phyloP scores from a whole-genome alignment of 2,329 filamentous ascomycete genomes.

The Alternaria longipes region DNA sequence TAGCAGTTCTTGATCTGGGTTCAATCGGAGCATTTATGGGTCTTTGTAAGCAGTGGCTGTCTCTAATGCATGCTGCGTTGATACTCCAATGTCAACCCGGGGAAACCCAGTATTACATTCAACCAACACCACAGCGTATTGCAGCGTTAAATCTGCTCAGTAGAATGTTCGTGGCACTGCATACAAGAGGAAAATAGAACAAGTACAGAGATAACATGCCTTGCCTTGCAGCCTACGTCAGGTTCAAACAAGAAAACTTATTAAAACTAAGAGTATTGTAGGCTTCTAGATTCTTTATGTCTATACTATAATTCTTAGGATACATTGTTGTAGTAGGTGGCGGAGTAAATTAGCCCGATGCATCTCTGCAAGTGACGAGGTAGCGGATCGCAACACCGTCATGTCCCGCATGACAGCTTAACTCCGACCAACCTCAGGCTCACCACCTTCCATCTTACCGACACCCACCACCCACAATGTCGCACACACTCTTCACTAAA shows the following conservation, averaged over 20 bases:
- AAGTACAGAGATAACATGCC: no score
- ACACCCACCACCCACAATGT: slow-evolving; percentile 22
- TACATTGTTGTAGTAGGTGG: no score
- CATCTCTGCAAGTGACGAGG: neutral
- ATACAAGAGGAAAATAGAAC: no score
- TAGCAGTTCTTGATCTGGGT: neutral
- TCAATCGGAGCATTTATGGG: neutral
- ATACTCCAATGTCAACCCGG: neutral
- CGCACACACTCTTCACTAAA: slow-evolving; percentile 25
- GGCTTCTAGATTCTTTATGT: no score
- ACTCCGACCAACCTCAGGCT: slow-evolving; percentile 30
- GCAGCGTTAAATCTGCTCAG: neutral
- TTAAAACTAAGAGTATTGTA: no score
- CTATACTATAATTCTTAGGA: no score
- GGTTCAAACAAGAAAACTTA: no score
- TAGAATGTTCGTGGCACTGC: neutral
- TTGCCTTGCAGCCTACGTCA: no score
- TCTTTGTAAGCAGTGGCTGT: neutral
- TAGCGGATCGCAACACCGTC: neutral
- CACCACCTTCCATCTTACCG: slow-evolving; percentile 17
- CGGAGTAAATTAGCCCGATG: neutral
- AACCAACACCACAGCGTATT: neutral
- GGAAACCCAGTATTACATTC: neutral
- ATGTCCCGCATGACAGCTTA: slow-evolving; percentile 8
- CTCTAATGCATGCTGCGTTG: neutral